Evolutionary conservation across 2,329 filamentous ascomycete genomes (phyloP).

Genomic region (Sordariomycetes sp.): DNA sequence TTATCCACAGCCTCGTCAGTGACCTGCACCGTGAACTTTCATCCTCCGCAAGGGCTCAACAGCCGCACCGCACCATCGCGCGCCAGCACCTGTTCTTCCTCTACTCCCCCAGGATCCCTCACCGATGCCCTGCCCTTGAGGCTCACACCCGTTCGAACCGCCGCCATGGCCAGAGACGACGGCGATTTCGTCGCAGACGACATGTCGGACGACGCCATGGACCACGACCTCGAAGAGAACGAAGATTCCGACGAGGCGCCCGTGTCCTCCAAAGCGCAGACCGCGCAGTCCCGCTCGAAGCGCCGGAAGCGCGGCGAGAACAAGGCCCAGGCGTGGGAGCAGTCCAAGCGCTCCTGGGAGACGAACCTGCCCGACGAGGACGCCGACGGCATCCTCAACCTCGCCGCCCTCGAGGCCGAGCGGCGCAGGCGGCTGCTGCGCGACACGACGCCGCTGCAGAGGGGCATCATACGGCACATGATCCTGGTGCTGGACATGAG

Average conservation of each 20-base stretch:
- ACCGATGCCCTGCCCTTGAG: too few relatives aligned
- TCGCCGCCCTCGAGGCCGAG: slow-evolving; percentile 72
- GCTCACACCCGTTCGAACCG: too few relatives aligned
- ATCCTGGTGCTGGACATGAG: slow-evolving; percentile 88
- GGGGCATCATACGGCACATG: slow-evolving; percentile 95
- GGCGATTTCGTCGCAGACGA: slow-evolving; percentile 58
- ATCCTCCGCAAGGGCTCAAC: too few relatives aligned
- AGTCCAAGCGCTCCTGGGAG: slow-evolving; percentile 62
- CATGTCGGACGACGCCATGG: slow-evolving; percentile 54
- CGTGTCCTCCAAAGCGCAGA: slow-evolving; percentile 4
- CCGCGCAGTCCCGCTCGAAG: slow-evolving; percentile 16
- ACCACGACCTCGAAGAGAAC: slow-evolving; percentile 34
- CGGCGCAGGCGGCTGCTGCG: slow-evolving; percentile 74
- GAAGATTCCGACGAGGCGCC: slow-evolving; percentile 13
- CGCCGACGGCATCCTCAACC: slow-evolving; percentile 68
- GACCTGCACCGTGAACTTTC: too few relatives aligned
- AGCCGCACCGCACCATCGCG: too few relatives aligned
- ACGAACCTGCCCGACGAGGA: slow-evolving; percentile 60
- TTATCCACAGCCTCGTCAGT: too few relatives aligned
- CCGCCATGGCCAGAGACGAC: slow-evolving; percentile 60
- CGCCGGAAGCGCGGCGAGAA: slow-evolving; percentile 22
- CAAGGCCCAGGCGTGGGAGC: slow-evolving; percentile 53
- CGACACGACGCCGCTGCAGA: slow-evolving; percentile 90
- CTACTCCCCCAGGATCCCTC: too few relatives aligned
- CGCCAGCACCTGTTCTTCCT: too few relatives aligned